A percentile compares a stretch with the other conserved stretches of the same genome.
Evolutionary conservation across 1,139 yeast species (phyloP).

Genomic region (Suhomyces yuchorum): DNA sequence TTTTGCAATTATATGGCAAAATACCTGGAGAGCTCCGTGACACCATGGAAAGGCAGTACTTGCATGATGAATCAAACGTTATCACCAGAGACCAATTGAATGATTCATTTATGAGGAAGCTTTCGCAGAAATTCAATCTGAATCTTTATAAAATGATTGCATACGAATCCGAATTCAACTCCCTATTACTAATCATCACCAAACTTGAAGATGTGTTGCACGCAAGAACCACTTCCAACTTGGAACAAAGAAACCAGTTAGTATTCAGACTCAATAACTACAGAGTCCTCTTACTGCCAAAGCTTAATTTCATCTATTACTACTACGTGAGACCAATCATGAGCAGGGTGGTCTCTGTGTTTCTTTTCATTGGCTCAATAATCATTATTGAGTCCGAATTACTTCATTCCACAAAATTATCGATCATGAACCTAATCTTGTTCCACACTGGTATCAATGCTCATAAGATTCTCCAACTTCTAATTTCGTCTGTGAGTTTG

Average conservation of each 20-base stretch:
- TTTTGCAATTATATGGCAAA: constrained; percentile 31
- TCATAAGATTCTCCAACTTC: constrained; percentile 34
- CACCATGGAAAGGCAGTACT: constrained; percentile 37
- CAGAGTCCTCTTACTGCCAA: constrained; percentile 27
- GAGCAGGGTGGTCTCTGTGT: constrained; percentile 43
- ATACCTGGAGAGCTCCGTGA: constrained; percentile 42
- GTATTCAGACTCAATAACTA: constrained; percentile 29
- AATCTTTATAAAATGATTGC: constrained; percentile 44
- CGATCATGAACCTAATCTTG: constrained; percentile 57
- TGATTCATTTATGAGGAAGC: constrained; percentile 32
- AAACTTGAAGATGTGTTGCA: constrained; percentile 45
- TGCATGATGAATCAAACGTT: constrained; percentile 22
- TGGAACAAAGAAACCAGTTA: constrained; percentile 33
- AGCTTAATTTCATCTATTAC: constrained; percentile 39
- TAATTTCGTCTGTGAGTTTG: constrained; percentile 45
- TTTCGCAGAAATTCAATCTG: constrained; percentile 42
- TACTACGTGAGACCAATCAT: constrained; percentile 48
- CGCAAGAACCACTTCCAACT: constrained; percentile 28
- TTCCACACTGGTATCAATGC: constrained; percentile 23
- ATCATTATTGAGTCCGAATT: constrained; percentile 71
- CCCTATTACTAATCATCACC: constrained; percentile 35
- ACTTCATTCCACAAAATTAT: constrained; percentile 66
- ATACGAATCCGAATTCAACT: constrained; percentile 43
- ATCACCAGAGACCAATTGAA: constrained; percentile 43
- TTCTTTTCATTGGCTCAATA: constrained; percentile 45